Evolutionary conservation across 202 grass and related monocot species (phyloP).

Genomic region (Musa balbisiana): DNA sequence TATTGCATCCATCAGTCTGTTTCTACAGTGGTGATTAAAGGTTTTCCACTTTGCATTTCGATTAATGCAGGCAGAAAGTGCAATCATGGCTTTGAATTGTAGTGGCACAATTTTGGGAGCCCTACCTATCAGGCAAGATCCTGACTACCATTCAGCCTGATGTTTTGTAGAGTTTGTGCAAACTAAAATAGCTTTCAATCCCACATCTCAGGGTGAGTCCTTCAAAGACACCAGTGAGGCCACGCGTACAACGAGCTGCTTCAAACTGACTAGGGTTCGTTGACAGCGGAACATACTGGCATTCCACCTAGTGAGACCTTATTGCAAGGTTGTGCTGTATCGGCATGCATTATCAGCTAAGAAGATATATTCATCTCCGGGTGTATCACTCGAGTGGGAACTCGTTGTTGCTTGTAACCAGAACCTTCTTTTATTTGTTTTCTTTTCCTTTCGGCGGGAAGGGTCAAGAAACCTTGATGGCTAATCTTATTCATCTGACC

Average conservation of each 20-base stretch:
- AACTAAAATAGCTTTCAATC: background rate
- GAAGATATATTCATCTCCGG: background rate
- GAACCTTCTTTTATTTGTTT: conserved; percentile 1
- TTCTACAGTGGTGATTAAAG: too few species aligned
- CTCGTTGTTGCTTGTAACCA: background rate
- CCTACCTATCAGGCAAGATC: conserved; percentile 16
- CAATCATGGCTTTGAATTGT: conserved; percentile 16
- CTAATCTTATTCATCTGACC: background rate
- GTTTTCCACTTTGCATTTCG: background rate
- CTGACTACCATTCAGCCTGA: background rate
- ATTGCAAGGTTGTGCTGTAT: background rate
- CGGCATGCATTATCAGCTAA: background rate
- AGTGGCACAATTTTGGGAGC: conserved; percentile 14
- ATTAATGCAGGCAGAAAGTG: conserved; percentile 14
- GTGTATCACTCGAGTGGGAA: background rate
- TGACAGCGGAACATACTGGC: background rate
- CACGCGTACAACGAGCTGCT: background rate
- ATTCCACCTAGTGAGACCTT: background rate
- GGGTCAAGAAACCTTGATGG: background rate
- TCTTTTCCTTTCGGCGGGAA: background rate
- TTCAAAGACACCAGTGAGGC: conserved; percentile 21
- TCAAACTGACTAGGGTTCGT: background rate
- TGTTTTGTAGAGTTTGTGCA: background rate
- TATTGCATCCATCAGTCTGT: too few species aligned
- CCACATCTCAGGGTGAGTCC: conserved; percentile 10